Percentiles rank a stretch among this genome's conserved stretches.
These are phyloP conservation scores for Russula earlei DNA, from an alignment of 768 basidiomycete genomes.

Conservation along the genomic window DNA sequence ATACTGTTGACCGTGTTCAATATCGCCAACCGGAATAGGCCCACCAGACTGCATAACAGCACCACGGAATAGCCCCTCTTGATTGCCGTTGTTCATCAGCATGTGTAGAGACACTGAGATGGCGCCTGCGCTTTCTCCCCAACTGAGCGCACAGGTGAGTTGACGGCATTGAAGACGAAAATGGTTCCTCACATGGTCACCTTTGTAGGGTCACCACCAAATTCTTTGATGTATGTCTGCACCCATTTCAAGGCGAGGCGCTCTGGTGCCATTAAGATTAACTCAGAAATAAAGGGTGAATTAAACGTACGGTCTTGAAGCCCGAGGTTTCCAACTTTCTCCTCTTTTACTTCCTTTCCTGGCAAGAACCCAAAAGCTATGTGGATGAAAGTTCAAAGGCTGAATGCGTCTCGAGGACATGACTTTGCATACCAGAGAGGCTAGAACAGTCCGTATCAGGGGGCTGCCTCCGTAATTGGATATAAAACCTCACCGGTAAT, in stretches of 20 bases:
- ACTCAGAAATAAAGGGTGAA: neutral
- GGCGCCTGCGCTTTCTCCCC: constrained; percentile 48
- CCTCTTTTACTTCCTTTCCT: constrained; percentile 41
- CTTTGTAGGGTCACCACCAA: constrained; percentile 56
- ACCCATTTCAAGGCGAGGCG: constrained; percentile 55
- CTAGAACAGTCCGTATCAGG: neutral
- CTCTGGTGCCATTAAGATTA: constrained; percentile 28
- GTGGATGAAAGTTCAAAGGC: neutral
- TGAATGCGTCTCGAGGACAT: neutral
- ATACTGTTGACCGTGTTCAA: constrained; percentile 26
- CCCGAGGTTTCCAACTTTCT: constrained; percentile 53
- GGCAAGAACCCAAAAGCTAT: constrained; percentile 43
- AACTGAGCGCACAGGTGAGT: constrained; percentile 24
- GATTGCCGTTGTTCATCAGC: constrained; percentile 32
- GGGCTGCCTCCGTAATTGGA: neutral
- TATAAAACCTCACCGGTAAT: constrained; percentile 21
- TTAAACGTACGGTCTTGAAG: constrained; percentile 49
- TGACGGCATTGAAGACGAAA: neutral
- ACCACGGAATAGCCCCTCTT: constrained; percentile 33
- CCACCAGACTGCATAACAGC: constrained; percentile 40
- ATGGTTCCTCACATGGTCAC: constrained; percentile 41
- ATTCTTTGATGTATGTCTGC: constrained; percentile 50
- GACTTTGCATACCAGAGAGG: constrained; percentile 8
- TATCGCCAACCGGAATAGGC: constrained; percentile 27
- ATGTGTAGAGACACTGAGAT: constrained; percentile 38